Evolutionary conservation across 2,329 filamentous ascomycete genomes (phyloP), one percentile per base, ranked within the genome.

Genomic region (Colletotrichum nymphaeae): DNA sequence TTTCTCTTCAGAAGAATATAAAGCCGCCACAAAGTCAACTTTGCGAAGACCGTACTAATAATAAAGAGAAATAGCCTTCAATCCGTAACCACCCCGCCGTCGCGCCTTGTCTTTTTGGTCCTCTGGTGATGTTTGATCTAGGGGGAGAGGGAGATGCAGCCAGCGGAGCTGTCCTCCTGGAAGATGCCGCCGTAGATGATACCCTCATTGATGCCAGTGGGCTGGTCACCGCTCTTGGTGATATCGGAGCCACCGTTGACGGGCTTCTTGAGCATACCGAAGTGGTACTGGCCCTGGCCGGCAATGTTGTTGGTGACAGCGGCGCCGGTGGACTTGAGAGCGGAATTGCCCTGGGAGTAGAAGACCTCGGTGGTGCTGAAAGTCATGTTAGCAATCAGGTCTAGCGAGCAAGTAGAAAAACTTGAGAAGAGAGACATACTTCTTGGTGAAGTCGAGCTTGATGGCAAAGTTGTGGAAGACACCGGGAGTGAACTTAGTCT

Each of bases 391-490:
- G 63, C 24, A 37, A 3, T 2, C 16, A 2, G 22, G 6, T 1
- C 28, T 32, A 2, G n/a, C n/a, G n/a, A n/a, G n/a, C n/a, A n/a
- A n/a, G n/a, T n/a, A n/a, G n/a, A n/a, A n/a, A n/a, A n/a, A n/a
- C 0, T 16, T 8, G 42, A 30, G 4, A 58, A 56, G 42, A 3
- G 8, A 8, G 49, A 81, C 86, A 52, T 81, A 90, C 88, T 89
- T 87, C 67, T 86, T 82, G 63, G 83, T 81, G 79, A 90, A 92
- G 79, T 92, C 86, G 16, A 91, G 81, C 26, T 85, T 88, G 37
- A 91, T 67, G 9, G 86, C 90, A 83, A 92, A 92, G 83, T 92
- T 92, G 79, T 92, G 88, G 85, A 90, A 91, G 24, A 85, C 81
- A 16, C 79, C 84, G 42, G 81, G 78, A n/a, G 84, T 82, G 67